Base-by-base conservation (phyloP, 768 basidiomycete genomes). In the Tricholoma terreum region DNA sequence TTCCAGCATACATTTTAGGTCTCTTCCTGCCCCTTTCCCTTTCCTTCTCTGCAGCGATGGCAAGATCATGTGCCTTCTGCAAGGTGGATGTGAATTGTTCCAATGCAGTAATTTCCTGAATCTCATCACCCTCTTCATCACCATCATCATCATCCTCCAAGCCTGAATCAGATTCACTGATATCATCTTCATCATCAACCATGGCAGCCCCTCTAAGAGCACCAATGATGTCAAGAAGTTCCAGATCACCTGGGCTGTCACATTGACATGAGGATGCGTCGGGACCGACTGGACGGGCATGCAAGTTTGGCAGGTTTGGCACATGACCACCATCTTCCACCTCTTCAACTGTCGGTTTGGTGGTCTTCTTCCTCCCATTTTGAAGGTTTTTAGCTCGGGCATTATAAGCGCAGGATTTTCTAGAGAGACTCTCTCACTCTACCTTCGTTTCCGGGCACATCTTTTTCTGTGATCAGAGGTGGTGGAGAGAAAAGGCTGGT, bases 1-100 rank as follows among this genome's bases (percentile, higher is more conserved):
- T 59, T 33, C 58, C 58, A 34, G 58, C 57, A 49, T 62, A 62
- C n/a, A 50, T 45, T 12, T 30, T 21, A 19, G 30, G 43, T 30
- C 51, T 33, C n/a, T 62, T 61, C 34, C 52, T 21, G 15, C 27
- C 14, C 3, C 7, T 27, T 12, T 50, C 19, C 3, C 27, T 2
- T 14, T 30, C 49, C 8, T 30, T 19, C 48, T 49, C 42, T n/a
- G 21, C 42, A n/a, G 42, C 42, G 21, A 15, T 7, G 6, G 42
- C 42, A 43, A 21, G 6, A 21, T 5, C 42, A 43, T 43, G 36
- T 9, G 36, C 36, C n/a, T 38, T 38, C 36, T 38, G 36, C 36
- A 38, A n/a, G n/a, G n/a, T 38, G 21, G 42, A n/a, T 15, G 42
- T n/a, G 14, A 43, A 43, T 5, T n/a, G 6, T 21, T n/a, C 15